Base-by-base conservation (phyloP, 176 grass and related monocot species). In the Oryza glumipatula region DNA sequence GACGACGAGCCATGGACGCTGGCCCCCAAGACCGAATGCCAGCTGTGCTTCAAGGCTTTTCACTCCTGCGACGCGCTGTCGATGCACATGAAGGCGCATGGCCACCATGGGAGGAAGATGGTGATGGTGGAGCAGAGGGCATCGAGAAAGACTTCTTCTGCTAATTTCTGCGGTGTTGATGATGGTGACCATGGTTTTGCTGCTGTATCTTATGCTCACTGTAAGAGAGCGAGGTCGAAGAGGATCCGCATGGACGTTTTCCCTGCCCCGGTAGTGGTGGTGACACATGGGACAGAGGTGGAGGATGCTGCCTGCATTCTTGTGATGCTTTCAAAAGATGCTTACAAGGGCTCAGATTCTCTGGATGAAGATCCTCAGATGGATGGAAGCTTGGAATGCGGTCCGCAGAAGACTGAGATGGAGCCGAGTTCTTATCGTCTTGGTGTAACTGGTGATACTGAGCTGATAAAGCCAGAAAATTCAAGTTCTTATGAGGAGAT, bases 251-350 rank as follows among this genome's bases (percentile, higher is more conserved):
- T 61, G 49, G 80, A 44, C 80, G 44, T 52, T 43, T 35, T 44
- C 26, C 68, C 80, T 72, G 3, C 69, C 16, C 69, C 81, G 30
- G 30, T 32, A 8, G 19, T 74, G 47, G 60, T 36, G 36, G 28
- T 68, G 76, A 61, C 82, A 26, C 60, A 80, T 80, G 87, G 87
- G 70, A 38, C 16, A 11, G 48, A 89, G 48, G 82, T 75, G 76
- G 63, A 51, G 13, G 77, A 80, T 74, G 82, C 87, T 9, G 87
- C 87, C 1, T 14, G 70, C n/a, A 47, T 89, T 80, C 87, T 89
- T 36, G 21, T 89, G 76, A 75, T 68, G 76, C 77, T 89, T 68
- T 89, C 87, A 75, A 70, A 39, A n/a, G 63, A 89, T 89, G 23
- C 51, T 63, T 48, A 72, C 30, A 68, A 75, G 70, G 35, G 45